Percentiles rank a stretch among this genome's conserved stretches.
Conservation (phyloP, 78 protist genomes). For the Cavenderia fasciculata region DNA sequence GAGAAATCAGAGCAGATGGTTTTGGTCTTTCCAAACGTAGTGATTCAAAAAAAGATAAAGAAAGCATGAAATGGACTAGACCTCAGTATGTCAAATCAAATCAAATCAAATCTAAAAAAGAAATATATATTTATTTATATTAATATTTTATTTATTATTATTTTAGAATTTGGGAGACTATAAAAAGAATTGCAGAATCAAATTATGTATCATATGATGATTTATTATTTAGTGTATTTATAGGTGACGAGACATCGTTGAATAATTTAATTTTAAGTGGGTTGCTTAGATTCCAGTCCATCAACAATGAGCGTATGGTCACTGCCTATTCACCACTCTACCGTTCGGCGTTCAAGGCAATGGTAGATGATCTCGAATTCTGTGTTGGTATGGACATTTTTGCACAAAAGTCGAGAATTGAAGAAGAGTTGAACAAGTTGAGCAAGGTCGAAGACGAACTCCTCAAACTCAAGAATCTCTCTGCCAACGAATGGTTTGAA, state of each 20-base stretch:
- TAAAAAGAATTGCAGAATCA: constrained; percentile 34
- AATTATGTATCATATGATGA: constrained; percentile 42
- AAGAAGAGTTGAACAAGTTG: constrained; percentile 37
- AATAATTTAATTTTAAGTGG: constrained; percentile 26
- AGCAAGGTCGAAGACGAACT: constrained; percentile 67
- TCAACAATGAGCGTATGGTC: constrained; percentile 53
- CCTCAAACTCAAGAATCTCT: constrained; percentile 6
- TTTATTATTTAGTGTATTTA: constrained; percentile 37
- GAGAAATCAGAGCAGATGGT: constrained; percentile 68
- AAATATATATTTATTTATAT: no score
- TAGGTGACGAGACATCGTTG: constrained; percentile 56
- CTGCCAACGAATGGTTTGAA: constrained; percentile 50
- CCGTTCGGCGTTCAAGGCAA: constrained; percentile 42
- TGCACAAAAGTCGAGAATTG: constrained; percentile 69
- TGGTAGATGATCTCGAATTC: constrained; percentile 70
- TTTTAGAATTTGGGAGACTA: constrained; percentile 70
- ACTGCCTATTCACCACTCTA: constrained; percentile 63
- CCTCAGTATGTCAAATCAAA: no score
- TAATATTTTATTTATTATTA: no score
- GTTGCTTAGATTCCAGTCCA: constrained; percentile 25
- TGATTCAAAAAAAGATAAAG: constrained; percentile 19
- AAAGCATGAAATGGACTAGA: constrained; percentile 43
- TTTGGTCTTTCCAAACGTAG: constrained; percentile 57
- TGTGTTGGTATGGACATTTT: constrained; percentile 70
- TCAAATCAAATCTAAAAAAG: no score